Conservation (phyloP, 176 grass and related monocot species). For the Carex pumila region DNA sequence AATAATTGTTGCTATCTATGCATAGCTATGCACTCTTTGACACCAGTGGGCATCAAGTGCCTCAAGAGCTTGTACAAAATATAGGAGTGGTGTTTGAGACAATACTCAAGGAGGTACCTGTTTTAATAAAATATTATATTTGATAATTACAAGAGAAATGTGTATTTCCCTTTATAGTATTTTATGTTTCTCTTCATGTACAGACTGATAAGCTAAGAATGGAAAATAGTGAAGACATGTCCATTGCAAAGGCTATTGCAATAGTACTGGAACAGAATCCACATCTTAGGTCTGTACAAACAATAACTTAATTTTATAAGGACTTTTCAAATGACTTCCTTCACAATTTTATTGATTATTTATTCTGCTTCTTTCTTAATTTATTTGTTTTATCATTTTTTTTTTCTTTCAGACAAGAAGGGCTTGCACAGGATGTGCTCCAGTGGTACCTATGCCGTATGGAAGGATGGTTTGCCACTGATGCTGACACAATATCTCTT, state of each 20-base stretch:
- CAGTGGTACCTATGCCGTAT: conserved; percentile 98
- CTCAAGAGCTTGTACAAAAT: conserved; percentile 72
- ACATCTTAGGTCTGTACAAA: conserved; percentile 52
- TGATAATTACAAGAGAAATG: background rate
- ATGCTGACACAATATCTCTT: conserved; percentile 77
- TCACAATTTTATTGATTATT: background rate
- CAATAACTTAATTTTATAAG: background rate
- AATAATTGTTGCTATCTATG: conserved; percentile 9
- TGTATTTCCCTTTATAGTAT: background rate
- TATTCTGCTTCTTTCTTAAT: conserved; percentile 4
- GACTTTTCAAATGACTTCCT: background rate
- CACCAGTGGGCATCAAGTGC: conserved; percentile 62
- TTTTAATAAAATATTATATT: background rate
- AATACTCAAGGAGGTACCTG: conserved; percentile 77
- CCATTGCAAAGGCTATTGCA: conserved; percentile 75
- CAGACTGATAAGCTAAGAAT: conserved; percentile 77
- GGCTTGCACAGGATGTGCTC: conserved; percentile 77
- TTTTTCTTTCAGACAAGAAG: conserved; percentile 59
- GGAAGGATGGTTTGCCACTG: conserved; percentile 99
- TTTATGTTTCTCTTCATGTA: conserved; percentile 7
- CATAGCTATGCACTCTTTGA: conserved; percentile 93
- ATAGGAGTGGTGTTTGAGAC: conserved; percentile 83
- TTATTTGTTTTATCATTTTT: background rate
- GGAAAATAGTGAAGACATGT: conserved; percentile 68
- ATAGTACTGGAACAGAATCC: conserved; percentile 72